Percentiles rank a stretch among this genome's conserved stretches.
phyloP scores from a whole-genome alignment of 345 rosid genomes.

The Aethionema arabicum region DNA sequence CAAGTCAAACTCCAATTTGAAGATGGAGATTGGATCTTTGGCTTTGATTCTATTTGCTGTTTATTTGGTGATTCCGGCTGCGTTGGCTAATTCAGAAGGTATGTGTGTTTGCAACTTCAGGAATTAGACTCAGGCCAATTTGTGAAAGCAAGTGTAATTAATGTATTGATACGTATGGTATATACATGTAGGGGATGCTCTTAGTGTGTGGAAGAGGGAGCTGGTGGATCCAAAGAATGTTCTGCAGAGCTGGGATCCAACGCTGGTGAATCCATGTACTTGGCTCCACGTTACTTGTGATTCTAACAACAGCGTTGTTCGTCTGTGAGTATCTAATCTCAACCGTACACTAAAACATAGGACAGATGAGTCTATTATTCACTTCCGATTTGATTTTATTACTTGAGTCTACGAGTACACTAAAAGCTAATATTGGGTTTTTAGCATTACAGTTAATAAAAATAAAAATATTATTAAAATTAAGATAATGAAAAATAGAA shows the following conservation, averaged over 20 bases:
- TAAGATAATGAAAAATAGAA: no score
- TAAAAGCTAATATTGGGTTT: no score
- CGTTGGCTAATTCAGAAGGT: background rate
- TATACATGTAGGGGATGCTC: slow-evolving; percentile 53
- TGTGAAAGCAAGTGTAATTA: no score
- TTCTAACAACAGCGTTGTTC: slow-evolving; percentile 60
- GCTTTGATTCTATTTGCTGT: background rate
- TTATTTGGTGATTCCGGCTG: background rate
- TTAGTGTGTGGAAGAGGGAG: slow-evolving; percentile 61
- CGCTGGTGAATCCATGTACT: slow-evolving; percentile 88
- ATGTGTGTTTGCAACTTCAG: background rate
- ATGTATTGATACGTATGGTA: no score
- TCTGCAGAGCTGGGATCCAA: slow-evolving; percentile 87
- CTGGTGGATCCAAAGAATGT: slow-evolving; percentile 69
- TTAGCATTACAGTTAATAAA: no score
- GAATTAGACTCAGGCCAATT: no score
- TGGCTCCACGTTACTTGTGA: slow-evolving; percentile 87
- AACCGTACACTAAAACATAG: no score
- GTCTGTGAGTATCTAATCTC: slow-evolving; percentile 45
- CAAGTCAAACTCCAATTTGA: background rate
- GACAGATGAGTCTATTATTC: no score
- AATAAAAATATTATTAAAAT: no score
- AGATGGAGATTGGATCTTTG: background rate
- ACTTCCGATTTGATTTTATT: no score
- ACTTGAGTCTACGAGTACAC: no score